Evolutionary conservation across 2,329 filamentous ascomycete genomes (phyloP), one percentile per base, ranked within the genome.

Genomic region (Ilyonectria destructans): DNA sequence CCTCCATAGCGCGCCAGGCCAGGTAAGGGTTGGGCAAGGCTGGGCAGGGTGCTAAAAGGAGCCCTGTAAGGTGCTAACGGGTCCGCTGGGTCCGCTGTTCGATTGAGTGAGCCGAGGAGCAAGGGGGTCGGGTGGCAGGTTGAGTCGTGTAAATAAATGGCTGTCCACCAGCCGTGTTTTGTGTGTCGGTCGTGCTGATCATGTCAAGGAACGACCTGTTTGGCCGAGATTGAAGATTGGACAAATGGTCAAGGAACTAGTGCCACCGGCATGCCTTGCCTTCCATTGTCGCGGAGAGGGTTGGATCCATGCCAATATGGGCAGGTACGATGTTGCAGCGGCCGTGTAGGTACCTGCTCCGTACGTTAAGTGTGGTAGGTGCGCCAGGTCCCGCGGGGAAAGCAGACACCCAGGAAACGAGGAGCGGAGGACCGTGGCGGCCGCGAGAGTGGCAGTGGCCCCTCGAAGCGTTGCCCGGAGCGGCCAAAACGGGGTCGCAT

Each of bases 341-440:
- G 31, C 9, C 31, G 12, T 33, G 31, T 33, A 12, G 26, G 26
- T 26, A 23, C 21, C 21, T 48, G 6, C 46, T 48, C 21, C 46
- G 23, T 29, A 23, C 19, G 10, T 65, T 58, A 59, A 62, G 63
- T 61, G 63, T 66, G 63, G 63, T 66, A 61, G 63, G 63, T 66
- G 63, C 63, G 58, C 48, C 55, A 23, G 31, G 37, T 49, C 40
- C 43, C n/a, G 51, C 58, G 63, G 58, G 58, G 49, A 61, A 43
- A 43, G 12, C 37, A 43, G 40, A 43, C 40, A n/a, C 40, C 37
- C 13, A 17, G 37, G 40, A 43, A n/a, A n/a, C 40, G 40, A n/a
- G 15, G 15, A 17, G 15, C 40, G 40, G 37, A 6, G 13, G 15
- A 17, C 15, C 15, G 40, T 43, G 40, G 40, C 40, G 40, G 17